These are phyloP conservation scores for Colletotrichum spinosum DNA, from an alignment of 2,329 filamentous ascomycete species.

Conservation along the genomic window DNA sequence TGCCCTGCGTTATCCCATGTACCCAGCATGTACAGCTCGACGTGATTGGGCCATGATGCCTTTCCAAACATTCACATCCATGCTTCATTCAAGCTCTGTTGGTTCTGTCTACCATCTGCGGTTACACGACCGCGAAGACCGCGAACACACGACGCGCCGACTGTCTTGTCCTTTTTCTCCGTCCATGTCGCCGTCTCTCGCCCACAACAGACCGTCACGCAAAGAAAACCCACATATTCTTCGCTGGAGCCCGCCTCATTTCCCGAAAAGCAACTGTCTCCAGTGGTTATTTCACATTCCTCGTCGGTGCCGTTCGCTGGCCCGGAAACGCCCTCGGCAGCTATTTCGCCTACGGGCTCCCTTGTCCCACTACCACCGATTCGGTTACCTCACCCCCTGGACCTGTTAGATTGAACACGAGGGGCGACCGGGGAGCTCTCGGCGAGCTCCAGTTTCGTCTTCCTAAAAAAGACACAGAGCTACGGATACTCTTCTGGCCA, in stretches of 20 bases:
- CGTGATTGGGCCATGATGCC: background rate
- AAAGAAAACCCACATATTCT: no score
- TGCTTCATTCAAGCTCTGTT: constrained; percentile 6
- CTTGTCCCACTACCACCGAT: constrained; percentile 33
- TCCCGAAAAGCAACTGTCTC: constrained; percentile 23
- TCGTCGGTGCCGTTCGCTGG: constrained; percentile 27
- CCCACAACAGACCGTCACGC: no score
- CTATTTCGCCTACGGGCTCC: constrained; percentile 35
- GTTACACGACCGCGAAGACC: no score
- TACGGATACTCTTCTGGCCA: constrained; percentile 3
- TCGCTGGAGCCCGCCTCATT: constrained; percentile 18
- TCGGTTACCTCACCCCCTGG: constrained; percentile 30
- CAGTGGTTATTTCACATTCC: constrained; percentile 32
- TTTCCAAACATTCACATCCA: constrained; percentile 9
- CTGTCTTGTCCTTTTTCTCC: no score
- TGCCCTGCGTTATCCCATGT: background rate
- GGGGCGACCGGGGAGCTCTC: constrained; percentile 22
- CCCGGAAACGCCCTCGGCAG: constrained; percentile 35
- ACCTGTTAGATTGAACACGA: constrained; percentile 36
- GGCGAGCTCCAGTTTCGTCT: constrained; percentile 26
- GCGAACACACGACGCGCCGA: no score
- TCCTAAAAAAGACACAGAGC: constrained; percentile 7
- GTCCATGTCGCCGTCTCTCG: no score
- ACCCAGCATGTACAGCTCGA: background rate
- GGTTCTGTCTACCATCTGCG: no score